Evolutionary conservation across 108 stramenopile genomes (phyloP).

Genomic region (Parietichytrium sp.): DNA sequence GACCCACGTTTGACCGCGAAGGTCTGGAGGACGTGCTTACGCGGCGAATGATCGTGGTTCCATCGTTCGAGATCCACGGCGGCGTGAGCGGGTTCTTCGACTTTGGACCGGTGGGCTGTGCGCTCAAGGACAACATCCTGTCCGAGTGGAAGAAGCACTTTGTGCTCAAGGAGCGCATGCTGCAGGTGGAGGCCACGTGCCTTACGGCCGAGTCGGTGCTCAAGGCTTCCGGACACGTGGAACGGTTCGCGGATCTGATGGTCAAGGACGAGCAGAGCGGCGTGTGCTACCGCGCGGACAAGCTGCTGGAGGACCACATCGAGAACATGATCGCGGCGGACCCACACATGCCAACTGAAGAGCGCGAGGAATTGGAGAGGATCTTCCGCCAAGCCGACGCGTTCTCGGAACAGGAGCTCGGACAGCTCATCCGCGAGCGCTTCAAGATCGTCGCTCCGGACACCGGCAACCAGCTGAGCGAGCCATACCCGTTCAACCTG

Average conservation of each 20-base stretch:
- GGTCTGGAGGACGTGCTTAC: constrained; percentile 90
- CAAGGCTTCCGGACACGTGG: constrained; percentile 97
- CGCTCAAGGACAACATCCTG: constrained; percentile 94
- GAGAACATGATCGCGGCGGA: constrained; percentile 79
- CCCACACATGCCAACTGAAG: constrained; percentile 75
- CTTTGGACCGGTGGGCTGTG: constrained; percentile 94
- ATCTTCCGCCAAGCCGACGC: constrained; percentile 96
- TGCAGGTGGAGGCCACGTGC: constrained; percentile 98
- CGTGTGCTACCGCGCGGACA: constrained; percentile 54
- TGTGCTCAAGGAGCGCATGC: constrained; percentile 91
- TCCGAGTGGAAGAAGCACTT: constrained; percentile 95
- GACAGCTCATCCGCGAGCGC: constrained; percentile 69
- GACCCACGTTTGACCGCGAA: constrained; percentile 69
- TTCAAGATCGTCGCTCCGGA: constrained; percentile 79
- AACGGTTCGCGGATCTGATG: constrained; percentile 99
- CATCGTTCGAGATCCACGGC: constrained; percentile 97
- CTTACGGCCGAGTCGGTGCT: constrained; percentile 92
- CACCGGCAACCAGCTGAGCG: constrained; percentile 79
- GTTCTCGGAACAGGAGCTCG: constrained; percentile 87
- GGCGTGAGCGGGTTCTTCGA: constrained; percentile 97
- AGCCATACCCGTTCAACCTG: constrained; percentile 97
- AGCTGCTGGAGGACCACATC: constrained; percentile 93
- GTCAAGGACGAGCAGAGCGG: constrained; percentile 61
- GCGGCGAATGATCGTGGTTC: constrained; percentile 98
- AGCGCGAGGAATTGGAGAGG: constrained; percentile 79